Percentiles rank a stretch among this genome's conserved stretches.
Evolutionary conservation across 2,329 filamentous ascomycete genomes (phyloP).

Genomic region (Fusarium redolens): DNA sequence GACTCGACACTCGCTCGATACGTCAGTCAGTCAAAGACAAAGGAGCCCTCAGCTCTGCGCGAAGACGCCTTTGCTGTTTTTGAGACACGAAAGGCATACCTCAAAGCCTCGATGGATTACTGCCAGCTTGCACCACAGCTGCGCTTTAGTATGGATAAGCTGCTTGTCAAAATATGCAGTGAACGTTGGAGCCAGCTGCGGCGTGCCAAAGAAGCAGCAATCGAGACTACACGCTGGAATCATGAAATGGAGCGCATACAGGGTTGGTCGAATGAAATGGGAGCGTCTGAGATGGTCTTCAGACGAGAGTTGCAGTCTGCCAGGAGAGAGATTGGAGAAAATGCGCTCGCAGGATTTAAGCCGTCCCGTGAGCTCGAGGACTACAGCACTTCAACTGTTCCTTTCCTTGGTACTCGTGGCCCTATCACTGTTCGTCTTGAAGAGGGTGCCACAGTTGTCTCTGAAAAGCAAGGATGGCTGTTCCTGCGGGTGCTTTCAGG

Average conservation of each 20-base stretch:
- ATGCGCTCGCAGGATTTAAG: conserved; percentile 74
- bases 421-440: conserved; percentile 72
- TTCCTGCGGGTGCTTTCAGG: conserved; percentile 84
- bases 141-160: conserved; percentile 83
- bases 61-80: conserved; percentile 97
- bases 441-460: conserved; percentile 61
- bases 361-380: conserved; percentile 94
- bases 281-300: conserved; percentile 85
- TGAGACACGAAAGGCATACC: conserved; percentile 88
- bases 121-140: conserved; percentile 89
- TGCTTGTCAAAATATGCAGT: conserved; percentile 84
- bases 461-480: conserved; percentile 95
- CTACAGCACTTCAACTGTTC: conserved; percentile 90
- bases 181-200: conserved; percentile 93
- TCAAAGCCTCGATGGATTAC: conserved; percentile 94
- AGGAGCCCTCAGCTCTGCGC: conserved; percentile 88
- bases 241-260: conserved; percentile 90
- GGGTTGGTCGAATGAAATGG: conserved; percentile 95
- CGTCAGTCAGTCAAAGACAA: conserved; percentile 86
- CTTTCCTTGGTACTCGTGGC: conserved; percentile 80
- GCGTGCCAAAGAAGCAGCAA: conserved; percentile 72
- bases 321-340: conserved; percentile 84
- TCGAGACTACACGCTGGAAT: conserved; percentile 73
- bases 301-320: conserved; percentile 83
- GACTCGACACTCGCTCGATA: conserved; percentile 86